Conservation (phyloP, 108 stramenopile species). For the Cylindrotheca fusiformis region DNA sequence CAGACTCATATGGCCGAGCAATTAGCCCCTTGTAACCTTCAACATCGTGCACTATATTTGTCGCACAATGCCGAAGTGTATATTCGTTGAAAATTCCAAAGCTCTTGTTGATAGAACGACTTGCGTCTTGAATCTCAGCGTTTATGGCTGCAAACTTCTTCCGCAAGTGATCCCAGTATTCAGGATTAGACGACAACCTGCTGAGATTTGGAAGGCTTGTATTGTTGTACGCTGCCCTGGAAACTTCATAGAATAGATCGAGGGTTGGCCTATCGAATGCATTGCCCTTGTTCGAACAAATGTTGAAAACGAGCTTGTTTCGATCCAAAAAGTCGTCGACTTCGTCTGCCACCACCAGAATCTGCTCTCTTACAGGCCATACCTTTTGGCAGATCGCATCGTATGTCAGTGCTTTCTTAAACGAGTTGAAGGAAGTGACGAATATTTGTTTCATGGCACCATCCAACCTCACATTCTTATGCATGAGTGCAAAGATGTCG, state of each 20-base stretch:
- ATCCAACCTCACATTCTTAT: constrained; percentile 18
- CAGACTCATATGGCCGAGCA: constrained; percentile 33
- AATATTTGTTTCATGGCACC: constrained; percentile 20
- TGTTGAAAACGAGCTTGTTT: constrained; percentile 40
- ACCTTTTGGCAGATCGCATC: constrained; percentile 30
- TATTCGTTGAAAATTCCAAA: constrained; percentile 39
- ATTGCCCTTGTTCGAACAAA: constrained; percentile 32
- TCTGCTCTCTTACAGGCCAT: constrained; percentile 18
- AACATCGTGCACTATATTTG: constrained; percentile 26
- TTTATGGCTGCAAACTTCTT: constrained; percentile 26
- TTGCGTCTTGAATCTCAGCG: constrained; percentile 34
- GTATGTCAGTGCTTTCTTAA: constrained; percentile 28
- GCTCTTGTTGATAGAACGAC: constrained; percentile 28
- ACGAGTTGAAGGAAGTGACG: constrained; percentile 34
- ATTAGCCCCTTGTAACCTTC: constrained; percentile 37
- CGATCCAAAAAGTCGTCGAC: constrained; percentile 22
- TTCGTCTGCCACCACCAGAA: constrained; percentile 29
- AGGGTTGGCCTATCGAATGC: constrained; percentile 23
- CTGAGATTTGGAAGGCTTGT: neutral
- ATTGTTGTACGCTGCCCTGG: constrained; percentile 19
- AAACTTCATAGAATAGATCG: constrained; percentile 26
- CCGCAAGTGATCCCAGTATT: constrained; percentile 25
- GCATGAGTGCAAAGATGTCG: constrained; percentile 35
- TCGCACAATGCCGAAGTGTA: constrained; percentile 27
- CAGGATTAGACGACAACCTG: constrained; percentile 13